Evolutionary conservation across 192 early-diverging fungal genomes (phyloP).

Genomic region (Dimargaris verticillata): DNA sequence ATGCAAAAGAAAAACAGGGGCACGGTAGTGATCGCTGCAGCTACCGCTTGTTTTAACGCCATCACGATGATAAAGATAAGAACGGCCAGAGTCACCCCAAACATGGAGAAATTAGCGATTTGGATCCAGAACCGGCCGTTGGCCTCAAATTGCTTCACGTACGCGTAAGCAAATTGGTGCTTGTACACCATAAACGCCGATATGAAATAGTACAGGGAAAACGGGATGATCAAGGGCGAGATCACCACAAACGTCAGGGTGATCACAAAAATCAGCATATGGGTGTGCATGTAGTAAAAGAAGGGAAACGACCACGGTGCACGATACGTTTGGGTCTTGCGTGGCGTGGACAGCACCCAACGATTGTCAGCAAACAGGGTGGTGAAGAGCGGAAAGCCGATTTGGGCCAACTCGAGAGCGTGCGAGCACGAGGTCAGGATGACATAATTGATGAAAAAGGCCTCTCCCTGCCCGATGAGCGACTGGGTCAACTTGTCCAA

Average conservation of each 20-base stretch:
- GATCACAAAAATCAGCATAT: conserved; percentile 44
- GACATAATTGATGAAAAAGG: conserved; percentile 43
- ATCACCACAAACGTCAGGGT: conserved; percentile 39
- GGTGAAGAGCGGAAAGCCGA: conserved; percentile 32
- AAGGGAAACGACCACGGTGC: conserved; percentile 39
- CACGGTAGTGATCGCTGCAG: background rate
- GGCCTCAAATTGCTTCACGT: conserved; percentile 38
- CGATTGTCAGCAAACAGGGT: conserved; percentile 23
- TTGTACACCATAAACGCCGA: conserved; percentile 37
- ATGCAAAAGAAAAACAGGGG: background rate
- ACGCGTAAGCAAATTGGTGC: conserved; percentile 43
- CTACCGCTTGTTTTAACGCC: conserved; percentile 26
- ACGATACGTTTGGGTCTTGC: conserved; percentile 27
- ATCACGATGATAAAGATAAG: conserved; percentile 37
- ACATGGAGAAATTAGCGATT: conserved; percentile 35
- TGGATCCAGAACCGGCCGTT: conserved; percentile 34
- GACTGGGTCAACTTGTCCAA: conserved; percentile 29
- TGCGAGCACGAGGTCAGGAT: conserved; percentile 41
- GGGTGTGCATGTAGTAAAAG: conserved; percentile 43
- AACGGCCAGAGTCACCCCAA: conserved; percentile 39
- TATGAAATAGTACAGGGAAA: conserved; percentile 32
- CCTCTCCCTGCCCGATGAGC: conserved; percentile 33
- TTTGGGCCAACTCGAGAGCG: conserved; percentile 36
- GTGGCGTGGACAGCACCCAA: conserved; percentile 25
- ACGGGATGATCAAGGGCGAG: conserved; percentile 37